Percentiles rank a stretch among this genome's conserved stretches.
These are phyloP conservation scores for Physcia stellaris DNA, from an alignment of 495 filamentous ascomycete genomes.

Conservation along the genomic window DNA sequence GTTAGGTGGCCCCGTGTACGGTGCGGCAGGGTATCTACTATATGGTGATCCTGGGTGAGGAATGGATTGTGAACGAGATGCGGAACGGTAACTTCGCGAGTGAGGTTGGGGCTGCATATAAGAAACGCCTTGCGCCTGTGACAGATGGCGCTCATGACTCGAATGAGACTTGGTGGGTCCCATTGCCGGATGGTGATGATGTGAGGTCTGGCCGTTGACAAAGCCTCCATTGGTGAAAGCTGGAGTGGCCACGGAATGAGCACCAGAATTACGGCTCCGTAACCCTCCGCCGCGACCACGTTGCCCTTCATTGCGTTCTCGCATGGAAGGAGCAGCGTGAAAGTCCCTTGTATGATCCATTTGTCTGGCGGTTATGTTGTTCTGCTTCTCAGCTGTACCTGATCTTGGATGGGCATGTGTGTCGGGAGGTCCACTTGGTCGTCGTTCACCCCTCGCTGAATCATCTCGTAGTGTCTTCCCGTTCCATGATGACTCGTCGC, in stretches of 20 bases:
- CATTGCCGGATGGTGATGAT: constrained; percentile 26
- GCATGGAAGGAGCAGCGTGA: constrained; percentile 13
- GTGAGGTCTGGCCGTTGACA: constrained; percentile 30
- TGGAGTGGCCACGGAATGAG: too few relatives aligned
- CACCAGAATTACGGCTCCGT: constrained; percentile 37
- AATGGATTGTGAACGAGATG: constrained; percentile 36
- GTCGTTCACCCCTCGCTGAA: constrained; percentile 7
- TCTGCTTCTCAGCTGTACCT: constrained; percentile 10
- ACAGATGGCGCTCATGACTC: constrained; percentile 14
- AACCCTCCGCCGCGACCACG: constrained; percentile 40
- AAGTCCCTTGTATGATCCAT: constrained; percentile 13
- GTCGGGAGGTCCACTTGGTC: constrained; percentile 8
- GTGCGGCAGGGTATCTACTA: constrained; percentile 18
- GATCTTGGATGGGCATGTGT: constrained; percentile 4
- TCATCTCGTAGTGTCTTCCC: background rate
- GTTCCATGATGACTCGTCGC: constrained; percentile 7
- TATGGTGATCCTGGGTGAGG: constrained; percentile 24
- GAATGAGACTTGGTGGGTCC: constrained; percentile 9
- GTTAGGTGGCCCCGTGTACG: constrained; percentile 14
- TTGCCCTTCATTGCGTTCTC: constrained; percentile 35
- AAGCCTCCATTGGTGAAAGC: constrained; percentile 28
- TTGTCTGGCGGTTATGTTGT: constrained; percentile 12
- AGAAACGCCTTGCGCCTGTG: constrained; percentile 10
- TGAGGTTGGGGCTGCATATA: constrained; percentile 8
- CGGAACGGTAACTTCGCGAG: constrained; percentile 24